Evolutionary conservation across 2,329 filamentous ascomycete genomes (phyloP), one percentile per base, ranked within the genome.

Genomic region (Penicillium oxalicum): DNA sequence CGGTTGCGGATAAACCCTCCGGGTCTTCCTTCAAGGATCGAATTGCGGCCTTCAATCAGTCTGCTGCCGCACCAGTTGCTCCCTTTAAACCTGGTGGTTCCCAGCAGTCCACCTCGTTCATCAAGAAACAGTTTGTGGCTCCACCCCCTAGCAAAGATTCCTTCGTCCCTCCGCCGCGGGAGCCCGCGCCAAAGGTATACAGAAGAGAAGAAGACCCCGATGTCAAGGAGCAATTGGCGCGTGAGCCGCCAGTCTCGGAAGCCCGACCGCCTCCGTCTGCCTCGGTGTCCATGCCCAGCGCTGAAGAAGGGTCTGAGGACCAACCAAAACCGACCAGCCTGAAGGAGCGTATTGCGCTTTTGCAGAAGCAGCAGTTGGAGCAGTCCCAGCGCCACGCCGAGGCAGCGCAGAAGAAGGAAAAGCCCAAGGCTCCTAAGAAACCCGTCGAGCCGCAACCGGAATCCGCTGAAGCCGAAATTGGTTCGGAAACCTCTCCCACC

Each of bases 71-170:
- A 2, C 93, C 93, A 7, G 76, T 93, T 51, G 81, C 89, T n/a
- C 93, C 93, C 1, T 91, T 94, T 73, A 95, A 95, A 66, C 88
- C 90, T 18, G 77, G 79, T 51, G 82, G 82, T 2, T 66, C 72
- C 9, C 74, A 78, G 28, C 77, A 80, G 50, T 74, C 79, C 41
- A 77, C 78, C 54, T 78, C 78, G 45, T 97, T 97, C 64, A 84
- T 98, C 70, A 96, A 91, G 77, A 97, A 97, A 71, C 90, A 91
- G 0, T 98, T 96, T 62, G 91, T 98, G 48, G 88, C 93, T 3
- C 90, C 93, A 44, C 93, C 93, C 13, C 93, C 93, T 0, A 95
- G 90, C 68, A 86, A 89, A 58, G 86, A 96, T 73, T 87, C 91
- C 25, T 98, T 88, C 62, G 79, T 98, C 8, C 88, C 93, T 25